Percentiles rank a stretch among this genome's conserved stretches.
phyloP scores from a whole-genome alignment of 345 rosid genomes.

The Pseudoturritis turrita region DNA sequence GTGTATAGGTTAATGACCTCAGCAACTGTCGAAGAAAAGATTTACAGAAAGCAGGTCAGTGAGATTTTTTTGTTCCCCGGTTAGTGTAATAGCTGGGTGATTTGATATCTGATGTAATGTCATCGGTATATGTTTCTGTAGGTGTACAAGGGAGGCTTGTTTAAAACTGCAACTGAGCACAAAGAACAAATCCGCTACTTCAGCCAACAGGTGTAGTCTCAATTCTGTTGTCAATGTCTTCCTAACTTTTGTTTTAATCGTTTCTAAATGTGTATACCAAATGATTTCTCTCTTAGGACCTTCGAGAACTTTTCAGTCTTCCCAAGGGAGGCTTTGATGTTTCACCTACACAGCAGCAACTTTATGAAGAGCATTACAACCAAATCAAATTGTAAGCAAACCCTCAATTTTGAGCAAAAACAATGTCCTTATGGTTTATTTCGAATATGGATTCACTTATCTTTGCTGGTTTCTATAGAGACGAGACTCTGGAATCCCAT shows the following conservation, averaged over 20 bases:
- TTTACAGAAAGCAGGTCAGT: constrained; percentile 87
- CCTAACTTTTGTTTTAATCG: not conserved
- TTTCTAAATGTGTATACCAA: not conserved
- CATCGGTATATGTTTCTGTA: constrained; percentile 14
- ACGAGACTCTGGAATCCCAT: constrained; percentile 55
- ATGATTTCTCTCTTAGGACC: constrained; percentile 53
- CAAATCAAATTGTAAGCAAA: constrained; percentile 62
- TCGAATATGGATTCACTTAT: not conserved
- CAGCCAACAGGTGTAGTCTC: constrained; percentile 68
- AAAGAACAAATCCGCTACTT: constrained; percentile 97
- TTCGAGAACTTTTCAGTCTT: constrained; percentile 81
- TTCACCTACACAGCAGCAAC: constrained; percentile 85
- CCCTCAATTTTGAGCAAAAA: not conserved
- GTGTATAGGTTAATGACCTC: constrained; percentile 95
- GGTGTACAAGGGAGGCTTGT: constrained; percentile 94
- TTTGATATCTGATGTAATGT: not conserved
- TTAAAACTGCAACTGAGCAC: constrained; percentile 93
- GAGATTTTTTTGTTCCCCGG: not conserved
- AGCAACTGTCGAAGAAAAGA: constrained; percentile 98
- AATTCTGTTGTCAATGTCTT: not conserved
- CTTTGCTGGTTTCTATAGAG: constrained; percentile 38
- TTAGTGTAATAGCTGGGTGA: not conserved
- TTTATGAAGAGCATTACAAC: constrained; percentile 79
- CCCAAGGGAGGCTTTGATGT: constrained; percentile 85
- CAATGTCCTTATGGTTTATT: not conserved